Conservation (phyloP, 2,329 filamentous ascomycete genomes). For the Colletotrichum coccodes region DNA sequence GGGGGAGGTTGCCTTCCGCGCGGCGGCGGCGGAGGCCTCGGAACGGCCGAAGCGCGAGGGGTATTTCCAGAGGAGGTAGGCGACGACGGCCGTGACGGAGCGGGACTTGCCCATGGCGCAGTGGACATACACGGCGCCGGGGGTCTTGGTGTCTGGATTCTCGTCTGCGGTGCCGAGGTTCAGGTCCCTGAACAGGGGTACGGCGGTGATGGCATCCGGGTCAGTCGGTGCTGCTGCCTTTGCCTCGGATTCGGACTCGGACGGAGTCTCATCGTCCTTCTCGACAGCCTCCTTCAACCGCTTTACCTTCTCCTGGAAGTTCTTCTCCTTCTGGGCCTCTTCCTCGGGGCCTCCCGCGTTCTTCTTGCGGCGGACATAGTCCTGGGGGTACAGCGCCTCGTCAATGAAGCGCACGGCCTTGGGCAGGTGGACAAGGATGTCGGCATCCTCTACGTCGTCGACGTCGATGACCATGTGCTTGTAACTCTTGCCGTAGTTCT, state of each 20-base stretch:
- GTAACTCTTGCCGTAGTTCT: constrained; percentile 66
- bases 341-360: neutral
- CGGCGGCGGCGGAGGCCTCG: constrained; percentile 51
- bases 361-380: neutral
- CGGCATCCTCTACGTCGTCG: constrained; percentile 90
- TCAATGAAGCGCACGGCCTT: constrained; percentile 86
- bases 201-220: constrained; percentile 21
- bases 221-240: neutral
- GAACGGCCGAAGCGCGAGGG: constrained; percentile 60
- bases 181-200: constrained; percentile 18
- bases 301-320: constrained; percentile 21
- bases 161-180: constrained; percentile 19
- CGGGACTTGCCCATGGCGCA: constrained; percentile 98
- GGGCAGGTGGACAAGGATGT: constrained; percentile 84
- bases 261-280: neutral
- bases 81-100: constrained; percentile 84
- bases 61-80: constrained; percentile 82
- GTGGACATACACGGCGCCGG: constrained; percentile 64
- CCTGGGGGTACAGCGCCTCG: constrained; percentile 64
- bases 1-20: neutral
- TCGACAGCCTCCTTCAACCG: constrained; percentile 17
- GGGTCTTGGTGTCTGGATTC: constrained; percentile 30
- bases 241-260: neutral
- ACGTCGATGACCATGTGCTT: constrained; percentile 84
- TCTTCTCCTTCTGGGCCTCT: neutral